These are phyloP conservation scores for Botrytis medusae DNA, from an alignment of 2,329 filamentous ascomycete genomes.

Conservation along the genomic window DNA sequence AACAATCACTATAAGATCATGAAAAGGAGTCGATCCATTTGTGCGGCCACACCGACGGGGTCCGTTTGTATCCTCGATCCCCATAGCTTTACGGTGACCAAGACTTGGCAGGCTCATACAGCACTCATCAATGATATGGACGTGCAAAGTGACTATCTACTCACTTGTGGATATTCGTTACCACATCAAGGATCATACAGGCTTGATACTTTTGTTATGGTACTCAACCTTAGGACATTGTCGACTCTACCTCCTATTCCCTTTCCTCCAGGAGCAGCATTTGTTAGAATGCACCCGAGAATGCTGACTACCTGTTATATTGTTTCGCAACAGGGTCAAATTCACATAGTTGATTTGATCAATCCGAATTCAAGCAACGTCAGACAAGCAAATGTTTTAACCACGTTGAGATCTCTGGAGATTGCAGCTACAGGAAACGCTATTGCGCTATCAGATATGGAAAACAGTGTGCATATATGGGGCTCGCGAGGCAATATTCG, in stretches of 20 bases:
- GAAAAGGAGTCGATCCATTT: constrained; percentile 88
- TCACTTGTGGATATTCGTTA: constrained; percentile 91
- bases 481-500: constrained; percentile 67
- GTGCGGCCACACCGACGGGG: constrained; percentile 81
- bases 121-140: constrained; percentile 96
- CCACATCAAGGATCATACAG: constrained; percentile 78
- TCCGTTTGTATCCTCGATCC: constrained; percentile 85
- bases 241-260: constrained; percentile 85
- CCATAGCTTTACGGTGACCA: constrained; percentile 72
- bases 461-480: constrained; percentile 67
- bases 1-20: constrained; percentile 84
- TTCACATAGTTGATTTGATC: constrained; percentile 91
- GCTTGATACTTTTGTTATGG: constrained; percentile 89
- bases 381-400: constrained; percentile 61
- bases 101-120: constrained; percentile 87
- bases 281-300: constrained; percentile 93
- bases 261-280: constrained; percentile 87
- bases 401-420: constrained; percentile 63
- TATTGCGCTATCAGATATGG: constrained; percentile 63
- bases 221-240: constrained; percentile 92
- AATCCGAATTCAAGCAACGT: constrained; percentile 70
- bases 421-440: constrained; percentile 72
- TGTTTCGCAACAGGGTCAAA: constrained; percentile 85
- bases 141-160: constrained; percentile 88
- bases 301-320: constrained; percentile 95